Base-by-base conservation (phyloP, 2,329 filamentous ascomycete species). In the Aspergillus aculeatus region DNA sequence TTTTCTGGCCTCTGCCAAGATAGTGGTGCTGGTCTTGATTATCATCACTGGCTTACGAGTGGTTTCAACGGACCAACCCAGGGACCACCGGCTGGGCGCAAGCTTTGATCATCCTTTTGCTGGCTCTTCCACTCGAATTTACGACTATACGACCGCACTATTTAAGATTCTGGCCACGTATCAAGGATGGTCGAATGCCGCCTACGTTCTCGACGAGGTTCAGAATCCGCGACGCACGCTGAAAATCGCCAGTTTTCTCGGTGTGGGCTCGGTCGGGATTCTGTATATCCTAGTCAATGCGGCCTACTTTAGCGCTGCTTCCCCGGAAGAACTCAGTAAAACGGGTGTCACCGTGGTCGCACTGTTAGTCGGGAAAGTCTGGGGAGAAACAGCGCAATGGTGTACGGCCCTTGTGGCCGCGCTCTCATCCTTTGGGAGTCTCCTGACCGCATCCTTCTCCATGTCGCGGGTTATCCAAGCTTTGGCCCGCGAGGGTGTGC, bases 111-210 rank as follows among this genome's bases (percentile, higher is more conserved):
- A 87, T 60, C 83, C 86, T 10, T 90, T 90, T 63, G 81, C 83
- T 50, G 87, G 87, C 9, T 89, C 87, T 1, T 65, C 67, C 0
- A 64, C 65, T 5, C 88, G 84, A 0, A 84, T 84, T 7, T 87
- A 83, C 65, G 82, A 85, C 1, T 90, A 90, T 64, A 86, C 89
- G n/a, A 89, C 85, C 1, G 86, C 88, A 0, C 76, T 90, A 0
- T 89, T 89, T 79, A 90, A 89, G 66, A 86, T 90, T 62, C 87
- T 90, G 67, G 90, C 87, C 83, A 86, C 83, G 61, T 90, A 86
- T 67, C 83, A 88, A 6, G 68, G 68, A 47, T 73, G 71, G 67
- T 71, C 69, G 23, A 73, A 73, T 55, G 71, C 71, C 1, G 71
- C 70, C 5, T 74, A 74, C 57, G 71, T 73, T 3, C 77, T 87